These are phyloP conservation scores for Lodderomyces margitis DNA, from an alignment of 1,139 yeast genomes.

Conservation along the genomic window DNA sequence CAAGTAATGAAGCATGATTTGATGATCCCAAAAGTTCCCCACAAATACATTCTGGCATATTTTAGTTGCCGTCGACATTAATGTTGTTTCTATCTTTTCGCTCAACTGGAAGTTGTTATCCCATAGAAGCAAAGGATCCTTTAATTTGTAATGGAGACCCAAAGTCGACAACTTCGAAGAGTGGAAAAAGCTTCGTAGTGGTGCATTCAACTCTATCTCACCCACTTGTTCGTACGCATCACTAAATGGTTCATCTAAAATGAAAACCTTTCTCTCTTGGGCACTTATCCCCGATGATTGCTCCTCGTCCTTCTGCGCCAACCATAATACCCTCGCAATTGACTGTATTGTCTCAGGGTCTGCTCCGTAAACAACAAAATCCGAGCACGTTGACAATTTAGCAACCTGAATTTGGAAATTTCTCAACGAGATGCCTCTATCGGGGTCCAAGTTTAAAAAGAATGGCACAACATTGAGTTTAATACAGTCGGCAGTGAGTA, in stretches of 20 bases:
- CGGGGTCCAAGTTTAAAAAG: constrained; percentile 61
- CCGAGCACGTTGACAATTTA: constrained; percentile 66
- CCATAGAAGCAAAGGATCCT: constrained; percentile 39
- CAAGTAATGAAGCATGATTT: constrained; percentile 32
- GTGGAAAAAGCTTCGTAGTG: constrained; percentile 10
- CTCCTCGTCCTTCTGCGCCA: constrained; percentile 50
- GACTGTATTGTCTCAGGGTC: constrained; percentile 35
- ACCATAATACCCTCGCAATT: constrained; percentile 49
- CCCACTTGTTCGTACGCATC: constrained; percentile 3
- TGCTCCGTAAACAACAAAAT: constrained; percentile 60
- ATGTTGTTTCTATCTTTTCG: constrained; percentile 77
- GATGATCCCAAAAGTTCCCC: constrained; percentile 66
- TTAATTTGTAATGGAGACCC: constrained; percentile 6
- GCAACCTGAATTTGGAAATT: constrained; percentile 78
- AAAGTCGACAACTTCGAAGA: constrained; percentile 9
- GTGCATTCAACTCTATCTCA: constrained; percentile 1
- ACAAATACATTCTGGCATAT: constrained; percentile 64
- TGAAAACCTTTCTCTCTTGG: constrained; percentile 18
- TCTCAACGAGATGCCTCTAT: constrained; percentile 64
- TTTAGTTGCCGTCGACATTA: constrained; percentile 78
- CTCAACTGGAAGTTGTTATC: constrained; percentile 68
- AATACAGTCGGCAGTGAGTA: constrained; percentile 44
- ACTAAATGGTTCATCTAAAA: constrained; percentile 12
- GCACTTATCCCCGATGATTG: not conserved
- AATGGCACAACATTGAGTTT: constrained; percentile 47